phyloP scores from a whole-genome alignment of 306 rosid genomes.

The Citrullus amarus region DNA sequence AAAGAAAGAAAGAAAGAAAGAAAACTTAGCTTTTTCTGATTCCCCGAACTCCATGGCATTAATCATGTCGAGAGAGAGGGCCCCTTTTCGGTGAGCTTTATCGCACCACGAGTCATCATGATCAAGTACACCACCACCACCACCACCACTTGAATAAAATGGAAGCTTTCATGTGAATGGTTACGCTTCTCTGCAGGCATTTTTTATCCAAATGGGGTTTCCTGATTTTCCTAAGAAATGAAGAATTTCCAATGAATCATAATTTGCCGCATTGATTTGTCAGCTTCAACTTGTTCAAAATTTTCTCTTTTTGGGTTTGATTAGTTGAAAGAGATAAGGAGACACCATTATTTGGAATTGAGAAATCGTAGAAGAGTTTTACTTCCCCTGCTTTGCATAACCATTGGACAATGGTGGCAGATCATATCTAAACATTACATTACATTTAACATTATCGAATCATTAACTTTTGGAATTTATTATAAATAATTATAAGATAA shows the following conservation, averaged over 20 bases:
- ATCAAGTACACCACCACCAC: not conserved
- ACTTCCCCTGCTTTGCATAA: not conserved
- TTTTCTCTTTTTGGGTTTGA: not conserved
- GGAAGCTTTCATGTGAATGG: not conserved
- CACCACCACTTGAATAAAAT: not conserved
- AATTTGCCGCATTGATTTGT: not conserved
- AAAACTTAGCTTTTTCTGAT: slow-evolving; percentile 4
- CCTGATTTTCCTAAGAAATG: not conserved
- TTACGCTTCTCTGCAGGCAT: not conserved
- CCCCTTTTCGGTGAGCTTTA: slow-evolving; percentile 2
- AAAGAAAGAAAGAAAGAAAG: not conserved
- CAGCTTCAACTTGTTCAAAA: not conserved
- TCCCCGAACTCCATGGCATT: slow-evolving; percentile 5
- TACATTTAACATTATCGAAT: too few relatives aligned
- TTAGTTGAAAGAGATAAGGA: not conserved
- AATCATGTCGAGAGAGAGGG: slow-evolving; percentile 5
- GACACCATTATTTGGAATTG: not conserved
- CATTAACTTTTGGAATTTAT: too few relatives aligned
- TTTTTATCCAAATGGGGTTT: not conserved
- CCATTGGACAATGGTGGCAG: not conserved
- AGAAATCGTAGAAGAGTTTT: not conserved
- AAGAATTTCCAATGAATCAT: not conserved
- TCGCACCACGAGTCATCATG: slow-evolving; percentile 6
- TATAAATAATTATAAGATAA: too few relatives aligned
- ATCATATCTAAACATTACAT: not conserved